Evolutionary conservation across 139 green algal species (phyloP).

Genomic region (Pleodorina starrii): DNA sequence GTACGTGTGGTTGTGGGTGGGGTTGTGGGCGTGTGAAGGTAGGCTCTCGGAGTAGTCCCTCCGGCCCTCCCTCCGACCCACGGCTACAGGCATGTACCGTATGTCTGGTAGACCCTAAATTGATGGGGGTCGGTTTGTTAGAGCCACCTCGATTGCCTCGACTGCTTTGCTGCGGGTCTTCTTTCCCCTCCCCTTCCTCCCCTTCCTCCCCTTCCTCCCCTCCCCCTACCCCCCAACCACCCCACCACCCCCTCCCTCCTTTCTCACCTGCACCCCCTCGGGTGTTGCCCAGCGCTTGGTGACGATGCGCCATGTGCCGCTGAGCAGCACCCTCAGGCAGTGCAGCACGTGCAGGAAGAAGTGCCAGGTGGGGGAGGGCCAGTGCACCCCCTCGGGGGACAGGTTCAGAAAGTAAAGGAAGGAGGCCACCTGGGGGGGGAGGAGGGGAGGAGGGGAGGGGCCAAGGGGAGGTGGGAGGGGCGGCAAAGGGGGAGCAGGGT

Average conservation of each 20-base stretch:
- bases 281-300: slow-evolving; percentile 59
- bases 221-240: neutral
- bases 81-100: too few relatives aligned
- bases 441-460: neutral
- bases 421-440: slow-evolving; percentile 27
- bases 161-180: too few relatives aligned
- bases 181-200: neutral
- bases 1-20: too few relatives aligned
- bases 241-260: neutral
- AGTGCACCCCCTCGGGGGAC: slow-evolving; percentile 43
- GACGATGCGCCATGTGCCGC: slow-evolving; percentile 54
- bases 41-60: too few relatives aligned
- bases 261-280: slow-evolving; percentile 50
- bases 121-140: too few relatives aligned
- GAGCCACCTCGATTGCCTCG: too few relatives aligned
- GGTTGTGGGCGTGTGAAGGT: too few relatives aligned
- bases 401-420: slow-evolving; percentile 60
- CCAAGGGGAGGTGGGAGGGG: too few relatives aligned
- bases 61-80: too few relatives aligned
- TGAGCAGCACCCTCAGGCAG: slow-evolving; percentile 65
- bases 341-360: slow-evolving; percentile 67
- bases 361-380: slow-evolving; percentile 52
- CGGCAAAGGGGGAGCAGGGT: too few relatives aligned
- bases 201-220: neutral
- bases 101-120: too few relatives aligned